A percentile compares a stretch with the other conserved stretches of the same genome.
These are phyloP conservation scores for Symbiotaphrina buchneri DNA, from an alignment of 495 filamentous ascomycete genomes.

Conservation along the genomic window DNA sequence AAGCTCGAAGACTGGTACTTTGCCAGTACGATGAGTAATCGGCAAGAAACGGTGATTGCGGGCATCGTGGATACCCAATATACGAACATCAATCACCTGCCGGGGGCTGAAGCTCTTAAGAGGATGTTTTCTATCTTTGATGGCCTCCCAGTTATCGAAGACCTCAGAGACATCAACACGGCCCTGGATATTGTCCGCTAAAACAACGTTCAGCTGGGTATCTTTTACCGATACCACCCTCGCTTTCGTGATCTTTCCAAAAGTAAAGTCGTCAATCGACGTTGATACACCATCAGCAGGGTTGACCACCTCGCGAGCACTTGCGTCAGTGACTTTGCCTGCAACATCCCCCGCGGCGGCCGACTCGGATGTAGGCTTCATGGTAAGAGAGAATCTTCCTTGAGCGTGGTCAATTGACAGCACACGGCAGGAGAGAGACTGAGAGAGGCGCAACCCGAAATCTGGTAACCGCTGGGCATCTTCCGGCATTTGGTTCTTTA, in stretches of 20 bases:
- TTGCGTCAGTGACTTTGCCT: constrained; percentile 6
- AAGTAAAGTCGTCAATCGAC: constrained; percentile 40
- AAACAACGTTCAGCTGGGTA: constrained; percentile 75
- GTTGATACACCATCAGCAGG: constrained; percentile 44
- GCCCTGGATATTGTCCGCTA: constrained; percentile 78
- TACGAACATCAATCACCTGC: constrained; percentile 44
- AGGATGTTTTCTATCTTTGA: constrained; percentile 60
- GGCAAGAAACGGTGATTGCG: constrained; percentile 80
- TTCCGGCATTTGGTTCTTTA: constrained; percentile 47
- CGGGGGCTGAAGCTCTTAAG: constrained; percentile 47
- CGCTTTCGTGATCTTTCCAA: constrained; percentile 61
- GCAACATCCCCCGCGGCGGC: background rate
- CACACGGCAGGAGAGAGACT: constrained; percentile 48
- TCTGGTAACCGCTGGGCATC: constrained; percentile 39
- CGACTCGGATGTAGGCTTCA: constrained; percentile 8
- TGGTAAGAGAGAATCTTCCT: constrained; percentile 35
- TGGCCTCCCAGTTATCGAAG: constrained; percentile 71
- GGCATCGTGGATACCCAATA: constrained; percentile 77
- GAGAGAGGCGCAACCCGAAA: constrained; percentile 52
- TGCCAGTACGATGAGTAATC: constrained; percentile 61
- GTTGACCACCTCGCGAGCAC: constrained; percentile 29
- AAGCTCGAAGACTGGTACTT: constrained; percentile 64
- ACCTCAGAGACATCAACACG: constrained; percentile 77
- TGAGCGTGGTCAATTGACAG: constrained; percentile 36
- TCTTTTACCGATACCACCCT: constrained; percentile 58